Percentiles rank a stretch among this genome's conserved stretches.
Evolutionary conservation across 441 rosid species (phyloP).

Genomic region (Euphorbia neoarborescens): DNA sequence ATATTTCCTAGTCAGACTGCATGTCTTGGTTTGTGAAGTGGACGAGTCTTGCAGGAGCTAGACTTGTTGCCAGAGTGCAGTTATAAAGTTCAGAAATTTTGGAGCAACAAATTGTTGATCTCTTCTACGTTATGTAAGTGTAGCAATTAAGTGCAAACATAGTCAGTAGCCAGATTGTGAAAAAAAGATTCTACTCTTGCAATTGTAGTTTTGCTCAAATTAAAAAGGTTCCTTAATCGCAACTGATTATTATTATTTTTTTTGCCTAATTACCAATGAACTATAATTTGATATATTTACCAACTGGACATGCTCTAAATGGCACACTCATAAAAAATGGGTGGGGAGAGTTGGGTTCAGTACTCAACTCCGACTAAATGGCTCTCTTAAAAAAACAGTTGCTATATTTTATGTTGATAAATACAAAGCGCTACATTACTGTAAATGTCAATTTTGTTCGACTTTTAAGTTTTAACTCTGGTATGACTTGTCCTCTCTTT

Average conservation of each 20-base stretch:
- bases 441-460: not conserved
- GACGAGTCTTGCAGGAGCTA: not conserved
- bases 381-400: too few species aligned
- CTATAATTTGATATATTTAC: too few species aligned
- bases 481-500: not conserved
- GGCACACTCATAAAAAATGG: too few species aligned
- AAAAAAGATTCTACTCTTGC: not conserved
- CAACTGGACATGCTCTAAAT: too few species aligned
- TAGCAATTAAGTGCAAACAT: not conserved
- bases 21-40: not conserved
- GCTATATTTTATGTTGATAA: not conserved
- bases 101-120: constrained; percentile 1
- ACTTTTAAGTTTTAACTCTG: not conserved
- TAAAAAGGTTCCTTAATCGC: not conserved
- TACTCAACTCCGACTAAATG: too few species aligned
- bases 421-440: not conserved
- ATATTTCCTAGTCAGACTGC: not conserved
- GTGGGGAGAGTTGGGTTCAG: too few species aligned
- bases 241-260: not conserved
- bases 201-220: not conserved
- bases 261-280: not conserved
- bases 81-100: not conserved
- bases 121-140: not conserved
- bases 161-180: not conserved
- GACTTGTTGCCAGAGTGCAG: not conserved